Base-by-base conservation (phyloP, 495 filamentous ascomycete species). In the Astrothelium subdiscretum region DNA sequence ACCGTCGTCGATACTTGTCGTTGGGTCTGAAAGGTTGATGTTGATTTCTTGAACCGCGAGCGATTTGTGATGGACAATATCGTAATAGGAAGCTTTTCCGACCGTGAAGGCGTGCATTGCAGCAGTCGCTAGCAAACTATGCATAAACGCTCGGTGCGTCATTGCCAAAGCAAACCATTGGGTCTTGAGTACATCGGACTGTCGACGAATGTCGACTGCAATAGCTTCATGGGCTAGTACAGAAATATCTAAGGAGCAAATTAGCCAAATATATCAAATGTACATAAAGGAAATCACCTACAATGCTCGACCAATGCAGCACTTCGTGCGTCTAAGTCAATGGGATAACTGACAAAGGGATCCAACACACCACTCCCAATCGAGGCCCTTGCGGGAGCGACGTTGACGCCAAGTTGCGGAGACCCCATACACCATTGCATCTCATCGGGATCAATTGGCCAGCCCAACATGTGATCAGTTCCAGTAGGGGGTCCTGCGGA, bases 161-260 rank as follows among this genome's bases (percentile, higher is more conserved):
- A 70, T 51, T 8, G 70, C 70, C 38, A 62, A 62, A 6, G 62
- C 66, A 60, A 71, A 68, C 69, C 69, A 71, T 59, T 68, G 65
- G 27, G 66, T 68, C 62, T 65, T 65, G 43, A 70, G 63, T 59
- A 70, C 44, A 58, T 70, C 42, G 22, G 66, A 72, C 43, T 70
- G 63, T 51, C 65, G 61, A 12, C 64, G 70, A 62, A 72, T 48
- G 32, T 72, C 70, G 13, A 72, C 62, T 13, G 70, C 61, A 67
- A 40, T 64, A 57, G 40, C 44, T 43, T 26, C 63, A 66, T 26
- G 29, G 59, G 27, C 42, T 13, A 32, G 32, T 59, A 43, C 43
- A 1, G 51, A 43, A 15, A 32, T 59, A 32, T 31, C 26, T 44
- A 31, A 22, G 38, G 13, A 22, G n/a, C n/a, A 10, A 13, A 18